Conservation (phyloP, 2,329 filamentous ascomycete species). For the Hymenoscyphus repandus region DNA sequence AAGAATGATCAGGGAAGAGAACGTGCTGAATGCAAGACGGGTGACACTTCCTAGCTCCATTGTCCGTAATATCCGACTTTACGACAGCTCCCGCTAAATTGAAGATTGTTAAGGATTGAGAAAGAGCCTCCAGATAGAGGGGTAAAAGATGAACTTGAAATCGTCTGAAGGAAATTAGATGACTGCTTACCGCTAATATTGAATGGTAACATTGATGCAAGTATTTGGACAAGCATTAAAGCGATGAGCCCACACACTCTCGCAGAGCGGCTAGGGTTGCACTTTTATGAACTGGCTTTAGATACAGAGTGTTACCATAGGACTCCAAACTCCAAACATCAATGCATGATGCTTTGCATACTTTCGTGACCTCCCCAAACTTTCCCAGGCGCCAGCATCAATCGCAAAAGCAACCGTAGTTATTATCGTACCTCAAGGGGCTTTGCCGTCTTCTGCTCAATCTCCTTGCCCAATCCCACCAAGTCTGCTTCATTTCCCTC, state of each 20-base stretch:
- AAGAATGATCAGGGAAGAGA: conserved; percentile 5
- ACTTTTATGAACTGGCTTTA: neutral
- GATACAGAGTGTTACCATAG: neutral
- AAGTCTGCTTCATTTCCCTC: conserved; percentile 68
- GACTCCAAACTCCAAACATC: conserved; percentile 6
- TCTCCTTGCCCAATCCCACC: conserved; percentile 57
- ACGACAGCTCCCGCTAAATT: neutral
- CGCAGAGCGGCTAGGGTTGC: neutral
- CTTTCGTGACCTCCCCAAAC: neutral
- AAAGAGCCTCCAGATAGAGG: no score
- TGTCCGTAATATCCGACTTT: neutral
- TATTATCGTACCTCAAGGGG: conserved; percentile 6
- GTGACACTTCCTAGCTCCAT: neutral
- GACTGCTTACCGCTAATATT: no score
- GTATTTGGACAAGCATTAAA: no score
- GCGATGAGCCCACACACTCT: neutral
- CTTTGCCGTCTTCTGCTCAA: conserved; percentile 42
- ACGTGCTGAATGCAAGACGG: neutral
- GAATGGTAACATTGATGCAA: no score
- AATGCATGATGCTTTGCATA: neutral
- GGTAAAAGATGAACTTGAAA: no score
- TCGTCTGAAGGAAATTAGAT: no score
- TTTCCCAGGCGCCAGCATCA: neutral
- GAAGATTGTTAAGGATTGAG: neutral
- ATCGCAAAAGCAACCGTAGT: neutral